Evolutionary conservation across 2,329 filamentous ascomycete genomes (phyloP).

Genomic region (Fusarium coffeatum): DNA sequence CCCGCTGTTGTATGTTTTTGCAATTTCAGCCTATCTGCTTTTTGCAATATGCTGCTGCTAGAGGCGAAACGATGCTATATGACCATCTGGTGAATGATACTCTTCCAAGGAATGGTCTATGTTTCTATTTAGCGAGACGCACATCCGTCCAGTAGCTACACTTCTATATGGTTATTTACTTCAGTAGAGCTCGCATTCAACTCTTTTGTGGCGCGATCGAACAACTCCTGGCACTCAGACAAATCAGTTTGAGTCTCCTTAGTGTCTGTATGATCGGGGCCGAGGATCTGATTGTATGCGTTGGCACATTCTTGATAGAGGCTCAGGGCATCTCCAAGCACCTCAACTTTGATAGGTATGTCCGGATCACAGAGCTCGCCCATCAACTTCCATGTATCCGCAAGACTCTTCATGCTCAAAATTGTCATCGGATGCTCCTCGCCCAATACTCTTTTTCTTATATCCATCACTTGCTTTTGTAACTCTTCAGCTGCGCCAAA

Average conservation of each 20-base stretch:
- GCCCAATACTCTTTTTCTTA: constrained; percentile 1
- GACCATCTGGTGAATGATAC: too few species aligned
- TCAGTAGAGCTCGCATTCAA: not conserved
- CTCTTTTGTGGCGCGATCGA: not conserved
- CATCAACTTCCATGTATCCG: not conserved
- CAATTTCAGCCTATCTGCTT: too few species aligned
- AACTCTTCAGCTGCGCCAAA: constrained; percentile 5
- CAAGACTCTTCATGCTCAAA: constrained; percentile 2
- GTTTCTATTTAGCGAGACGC: too few species aligned
- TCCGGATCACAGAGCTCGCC: not conserved
- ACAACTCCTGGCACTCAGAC: not conserved
- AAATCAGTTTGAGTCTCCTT: not conserved
- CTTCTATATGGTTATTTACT: not conserved
- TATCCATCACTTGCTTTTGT: not conserved
- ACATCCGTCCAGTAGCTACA: not conserved
- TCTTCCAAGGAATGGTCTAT: too few species aligned
- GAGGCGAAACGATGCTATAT: too few species aligned
- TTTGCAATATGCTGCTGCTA: too few species aligned
- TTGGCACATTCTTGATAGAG: not conserved
- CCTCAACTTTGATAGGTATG: not conserved
- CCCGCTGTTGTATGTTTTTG: too few species aligned
- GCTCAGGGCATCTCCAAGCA: not conserved
- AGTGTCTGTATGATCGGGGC: not conserved
- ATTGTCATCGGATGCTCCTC: constrained; percentile 24
- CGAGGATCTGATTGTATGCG: not conserved